Base-by-base conservation (phyloP, 257 asterid species). In the Voacanga thouarsii region DNA sequence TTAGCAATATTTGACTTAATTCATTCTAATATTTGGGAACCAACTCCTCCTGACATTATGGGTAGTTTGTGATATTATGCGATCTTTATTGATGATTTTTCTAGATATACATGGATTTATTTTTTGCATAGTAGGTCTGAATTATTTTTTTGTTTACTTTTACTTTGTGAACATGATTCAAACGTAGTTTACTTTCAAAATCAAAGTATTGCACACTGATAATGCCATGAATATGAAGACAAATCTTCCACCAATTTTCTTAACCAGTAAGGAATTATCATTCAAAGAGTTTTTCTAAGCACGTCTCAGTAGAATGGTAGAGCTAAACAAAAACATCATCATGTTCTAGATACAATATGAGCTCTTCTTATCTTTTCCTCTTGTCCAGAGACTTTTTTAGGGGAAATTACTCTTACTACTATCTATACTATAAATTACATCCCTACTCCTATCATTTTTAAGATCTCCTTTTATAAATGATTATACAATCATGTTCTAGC, bases 161-260 rank as follows among this genome's bases (percentile, higher is more conserved):
- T n/a, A n/a, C n/a, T n/a, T n/a, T n/a, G n/a, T n/a, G n/a, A n/a
- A n/a, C n/a, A n/a, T n/a, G n/a, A n/a, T 51, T 18, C 10, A 1
- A 51, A 51, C 57, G 10, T 18, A 51, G 16, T 51, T 51, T 51
- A 8, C 57, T 51, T 51, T 18, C 16, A 51, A 11, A 8, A 51
- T 1, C 10, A 51, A 51, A 51, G 16, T 8, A 44, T 26, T 0
- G 1, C 1, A 26, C 9, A 63, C 2, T 12, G 3, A 71, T 44
- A 71, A 71, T 45, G 56, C 75, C 21, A 41, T 71, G 4, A 56
- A n/a, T n/a, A n/a, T n/a, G n/a, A n/a, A n/a, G n/a, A n/a, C n/a
- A n/a, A n/a, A n/a, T n/a, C n/a, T 37, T 18, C 41, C 37, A 14
- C 37, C 14, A 26, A 51, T 8, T 51, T 51, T 51, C 57, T 51